Evolutionary conservation across 768 basidiomycete species (phyloP).

Genomic region (Tricholoma matsutake): DNA sequence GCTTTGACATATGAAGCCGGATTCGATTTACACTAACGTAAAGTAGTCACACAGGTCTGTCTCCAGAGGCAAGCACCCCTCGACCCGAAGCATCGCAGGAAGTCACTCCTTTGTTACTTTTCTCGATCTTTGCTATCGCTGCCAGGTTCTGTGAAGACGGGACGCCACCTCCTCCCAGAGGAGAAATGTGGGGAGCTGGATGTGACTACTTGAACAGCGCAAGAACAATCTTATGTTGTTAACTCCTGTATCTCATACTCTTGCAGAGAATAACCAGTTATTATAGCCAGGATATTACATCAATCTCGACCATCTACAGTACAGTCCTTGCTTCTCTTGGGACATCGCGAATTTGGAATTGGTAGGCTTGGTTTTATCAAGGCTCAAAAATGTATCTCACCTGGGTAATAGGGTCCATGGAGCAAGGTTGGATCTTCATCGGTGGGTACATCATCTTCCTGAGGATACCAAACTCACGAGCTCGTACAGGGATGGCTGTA

Average conservation of each 20-base stretch:
- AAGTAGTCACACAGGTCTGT: constrained; percentile 16
- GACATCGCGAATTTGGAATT: constrained; percentile 83
- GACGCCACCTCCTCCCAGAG: constrained; percentile 40
- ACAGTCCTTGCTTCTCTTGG: constrained; percentile 76
- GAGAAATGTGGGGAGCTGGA: constrained; percentile 72
- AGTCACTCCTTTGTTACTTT: constrained; percentile 64
- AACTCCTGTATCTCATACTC: neutral
- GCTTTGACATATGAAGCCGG: neutral
- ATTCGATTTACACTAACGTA: neutral
- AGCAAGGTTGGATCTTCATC: constrained; percentile 83
- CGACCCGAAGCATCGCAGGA: constrained; percentile 58
- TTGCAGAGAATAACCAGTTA: constrained; percentile 7
- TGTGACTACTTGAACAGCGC: constrained; percentile 63
- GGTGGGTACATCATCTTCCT: constrained; percentile 37
- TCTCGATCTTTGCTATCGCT: constrained; percentile 80
- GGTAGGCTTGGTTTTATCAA: constrained; percentile 26
- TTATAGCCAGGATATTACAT: constrained; percentile 59
- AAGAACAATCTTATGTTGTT: constrained; percentile 58
- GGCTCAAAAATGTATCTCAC: neutral
- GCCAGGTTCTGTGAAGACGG: constrained; percentile 65
- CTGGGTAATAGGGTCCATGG: constrained; percentile 54
- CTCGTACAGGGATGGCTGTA: constrained; percentile 58
- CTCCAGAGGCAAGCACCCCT: constrained; percentile 30
- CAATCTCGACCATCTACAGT: constrained; percentile 71
- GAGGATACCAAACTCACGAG: constrained; percentile 1